phyloP scores from a whole-genome alignment of 129 eudicot species.

The Pittosporum tobira region DNA sequence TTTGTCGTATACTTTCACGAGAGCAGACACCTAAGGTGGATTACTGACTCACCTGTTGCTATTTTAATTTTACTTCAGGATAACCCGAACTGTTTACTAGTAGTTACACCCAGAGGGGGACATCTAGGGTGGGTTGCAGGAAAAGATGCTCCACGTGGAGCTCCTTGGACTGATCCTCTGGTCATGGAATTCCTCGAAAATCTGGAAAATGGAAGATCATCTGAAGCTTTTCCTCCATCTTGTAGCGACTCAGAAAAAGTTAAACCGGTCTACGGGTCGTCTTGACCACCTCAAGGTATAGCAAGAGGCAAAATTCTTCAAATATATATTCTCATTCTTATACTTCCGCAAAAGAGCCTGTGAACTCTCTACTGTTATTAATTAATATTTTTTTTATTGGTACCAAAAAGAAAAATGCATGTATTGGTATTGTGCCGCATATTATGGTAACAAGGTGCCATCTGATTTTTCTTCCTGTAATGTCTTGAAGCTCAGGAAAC shows the following conservation, averaged over 20 bases:
- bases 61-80: conserved; percentile 46
- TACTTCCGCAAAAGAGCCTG: too few species aligned
- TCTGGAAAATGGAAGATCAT: conserved; percentile 32
- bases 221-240: conserved; percentile 8
- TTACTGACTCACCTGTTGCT: too few species aligned
- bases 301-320: neutral
- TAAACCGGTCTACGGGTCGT: conserved; percentile 1
- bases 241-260: neutral
- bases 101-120: conserved; percentile 93
- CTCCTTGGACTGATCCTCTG: conserved; percentile 93
- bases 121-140: conserved; percentile 98
- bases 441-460: too few species aligned
- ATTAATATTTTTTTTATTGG: too few species aligned
- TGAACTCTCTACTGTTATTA: too few species aligned
- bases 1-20: too few species aligned
- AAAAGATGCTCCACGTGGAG: conserved; percentile 66
- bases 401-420: neutral
- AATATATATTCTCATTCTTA: neutral
- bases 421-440: too few species aligned
- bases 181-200: conserved; percentile 87
- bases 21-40: too few species aligned
- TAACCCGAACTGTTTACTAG: conserved; percentile 65
- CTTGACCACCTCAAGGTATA: conserved; percentile 24
- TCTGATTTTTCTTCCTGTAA: neutral
- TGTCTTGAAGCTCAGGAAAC: too few species aligned